phyloP scores from a whole-genome alignment of 345 rosid species.

The Eucalyptus paniculata region DNA sequence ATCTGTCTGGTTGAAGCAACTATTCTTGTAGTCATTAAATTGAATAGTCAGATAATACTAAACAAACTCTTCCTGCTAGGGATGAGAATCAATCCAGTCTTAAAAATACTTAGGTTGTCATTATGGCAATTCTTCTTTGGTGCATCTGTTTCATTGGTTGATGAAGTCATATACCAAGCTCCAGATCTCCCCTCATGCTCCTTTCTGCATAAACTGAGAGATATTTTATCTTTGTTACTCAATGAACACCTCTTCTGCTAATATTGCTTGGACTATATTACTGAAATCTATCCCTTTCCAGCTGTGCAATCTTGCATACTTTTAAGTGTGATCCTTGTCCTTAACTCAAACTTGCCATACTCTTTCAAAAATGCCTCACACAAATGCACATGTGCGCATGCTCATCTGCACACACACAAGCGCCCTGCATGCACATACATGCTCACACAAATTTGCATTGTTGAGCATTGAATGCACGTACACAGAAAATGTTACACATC shows the following conservation, averaged over 20 bases:
- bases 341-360: neutral
- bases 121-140: neutral
- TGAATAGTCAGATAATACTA: neutral
- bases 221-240: neutral
- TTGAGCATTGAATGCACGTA: neutral
- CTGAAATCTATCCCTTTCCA: neutral
- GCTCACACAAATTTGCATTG: neutral
- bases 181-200: neutral
- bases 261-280: neutral
- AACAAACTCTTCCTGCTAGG: neutral
- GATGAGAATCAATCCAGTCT: neutral
- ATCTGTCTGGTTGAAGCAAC: neutral
- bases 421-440: neutral
- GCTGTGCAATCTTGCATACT: neutral
- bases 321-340: neutral
- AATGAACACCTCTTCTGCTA: neutral
- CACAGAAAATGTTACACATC: neutral
- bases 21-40: neutral
- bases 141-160: neutral
- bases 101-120: neutral
- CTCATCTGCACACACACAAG: neutral
- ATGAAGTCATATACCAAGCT: neutral
- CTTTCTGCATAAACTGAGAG: neutral
- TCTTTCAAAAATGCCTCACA: accelerated
- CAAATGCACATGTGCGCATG: accelerated